A percentile compares a stretch with the other conserved stretches of the same genome.
phyloP scores from a whole-genome alignment of 2,329 filamentous ascomycete species.

The Peltaster fructicola region DNA sequence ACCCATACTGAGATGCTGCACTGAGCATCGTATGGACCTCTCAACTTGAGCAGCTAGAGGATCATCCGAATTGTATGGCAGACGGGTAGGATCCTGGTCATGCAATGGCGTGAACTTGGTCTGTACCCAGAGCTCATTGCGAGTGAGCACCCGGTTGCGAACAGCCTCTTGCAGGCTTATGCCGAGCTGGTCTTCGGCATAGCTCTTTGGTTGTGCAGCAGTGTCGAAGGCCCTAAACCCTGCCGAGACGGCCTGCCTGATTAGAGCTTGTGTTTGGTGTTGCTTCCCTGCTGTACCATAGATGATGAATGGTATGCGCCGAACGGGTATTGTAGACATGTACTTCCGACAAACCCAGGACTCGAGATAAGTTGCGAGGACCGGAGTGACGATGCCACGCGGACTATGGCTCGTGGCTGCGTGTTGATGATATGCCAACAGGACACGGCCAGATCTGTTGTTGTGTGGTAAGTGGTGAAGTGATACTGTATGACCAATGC shows the following conservation, averaged over 20 bases:
- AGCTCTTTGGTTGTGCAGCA: constrained; percentile 61
- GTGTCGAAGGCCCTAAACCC: constrained; percentile 65
- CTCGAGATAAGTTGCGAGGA: no score
- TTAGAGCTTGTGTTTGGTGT: constrained; percentile 45
- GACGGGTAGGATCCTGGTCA: constrained; percentile 41
- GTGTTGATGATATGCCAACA: no score
- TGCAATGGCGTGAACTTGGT: constrained; percentile 60
- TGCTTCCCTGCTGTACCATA: constrained; percentile 86
- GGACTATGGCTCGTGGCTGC: no score
- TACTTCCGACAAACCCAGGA: no score
- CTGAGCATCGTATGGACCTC: constrained; percentile 48
- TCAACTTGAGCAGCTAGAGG: constrained; percentile 47
- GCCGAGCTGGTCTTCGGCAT: constrained; percentile 54
- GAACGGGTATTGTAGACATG: no score
- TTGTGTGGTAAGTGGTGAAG: no score
- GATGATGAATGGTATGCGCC: constrained; percentile 35
- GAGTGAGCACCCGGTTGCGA: constrained; percentile 36
- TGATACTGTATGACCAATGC: no score
- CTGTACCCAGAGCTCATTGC: constrained; percentile 54
- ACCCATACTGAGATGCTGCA: constrained; percentile 40
- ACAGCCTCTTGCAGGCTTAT: constrained; percentile 47
- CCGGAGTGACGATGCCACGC: no score
- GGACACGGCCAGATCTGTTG: no score
- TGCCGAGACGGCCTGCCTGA: constrained; percentile 46
- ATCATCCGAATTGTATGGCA: constrained; percentile 44